These are phyloP conservation scores for Eragrostis nindensis DNA, from an alignment of 176 grass and related monocot genomes.

Conservation along the genomic window DNA sequence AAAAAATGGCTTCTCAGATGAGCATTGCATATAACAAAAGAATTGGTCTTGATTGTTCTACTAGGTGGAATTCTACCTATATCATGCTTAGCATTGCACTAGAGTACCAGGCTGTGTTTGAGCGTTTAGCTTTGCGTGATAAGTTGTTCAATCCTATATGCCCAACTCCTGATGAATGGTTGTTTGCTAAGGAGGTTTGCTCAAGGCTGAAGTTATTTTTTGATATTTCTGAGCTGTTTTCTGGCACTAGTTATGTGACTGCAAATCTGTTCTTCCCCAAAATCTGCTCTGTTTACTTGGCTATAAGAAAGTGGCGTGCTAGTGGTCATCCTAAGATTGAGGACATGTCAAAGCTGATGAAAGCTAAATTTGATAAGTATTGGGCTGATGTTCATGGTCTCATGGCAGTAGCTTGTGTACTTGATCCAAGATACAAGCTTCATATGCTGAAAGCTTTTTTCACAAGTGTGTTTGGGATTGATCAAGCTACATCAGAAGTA, in stretches of 20 bases:
- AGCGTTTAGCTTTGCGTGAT: not conserved
- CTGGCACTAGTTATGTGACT: slow-evolving; percentile 1
- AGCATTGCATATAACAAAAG: no score
- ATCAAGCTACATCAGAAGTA: not conserved
- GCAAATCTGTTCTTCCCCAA: slow-evolving; percentile 25
- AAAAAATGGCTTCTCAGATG: no score
- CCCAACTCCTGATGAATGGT: not conserved
- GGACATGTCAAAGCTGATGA: not conserved
- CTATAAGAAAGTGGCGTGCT: not conserved
- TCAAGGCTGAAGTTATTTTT: not conserved
- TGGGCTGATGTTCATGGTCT: not conserved
- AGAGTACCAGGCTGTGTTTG: not conserved
- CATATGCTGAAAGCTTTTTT: not conserved
- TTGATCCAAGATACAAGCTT: not conserved
- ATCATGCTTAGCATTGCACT: not conserved
- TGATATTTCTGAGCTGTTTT: slow-evolving; percentile 4
- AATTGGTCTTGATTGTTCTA: no score
- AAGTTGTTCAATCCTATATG: not conserved
- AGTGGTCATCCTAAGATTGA: not conserved
- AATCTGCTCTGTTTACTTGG: slow-evolving; percentile 17
- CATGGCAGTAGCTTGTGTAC: not conserved
- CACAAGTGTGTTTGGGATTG: not conserved
- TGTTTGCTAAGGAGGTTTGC: not conserved
- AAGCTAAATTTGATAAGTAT: not conserved
- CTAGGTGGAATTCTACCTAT: no score